These are phyloP conservation scores for Clonostachys byssicola DNA, from an alignment of 2,329 filamentous ascomycete species.

Conservation along the genomic window DNA sequence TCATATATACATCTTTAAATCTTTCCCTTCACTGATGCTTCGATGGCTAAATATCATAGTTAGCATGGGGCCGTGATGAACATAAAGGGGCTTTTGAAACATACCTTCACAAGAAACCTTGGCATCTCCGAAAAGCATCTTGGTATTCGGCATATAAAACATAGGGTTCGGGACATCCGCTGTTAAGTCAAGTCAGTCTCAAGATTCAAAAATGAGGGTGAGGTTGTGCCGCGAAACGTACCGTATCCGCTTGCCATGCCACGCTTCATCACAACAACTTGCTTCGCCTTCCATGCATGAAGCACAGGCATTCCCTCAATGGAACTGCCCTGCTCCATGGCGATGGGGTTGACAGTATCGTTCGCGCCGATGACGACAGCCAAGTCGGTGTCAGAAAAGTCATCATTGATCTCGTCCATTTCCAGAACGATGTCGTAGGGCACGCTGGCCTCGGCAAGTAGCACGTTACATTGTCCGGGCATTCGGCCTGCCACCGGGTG, in stretches of 20 bases:
- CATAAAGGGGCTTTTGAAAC: slow-evolving; percentile 14
- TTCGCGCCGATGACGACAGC: slow-evolving; percentile 89
- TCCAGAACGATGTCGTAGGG: slow-evolving; percentile 90
- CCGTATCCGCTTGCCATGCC: slow-evolving; percentile 86
- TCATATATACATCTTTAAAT: slow-evolving; percentile 8
- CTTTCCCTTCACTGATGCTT: slow-evolving; percentile 30
- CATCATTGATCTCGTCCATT: slow-evolving; percentile 96
- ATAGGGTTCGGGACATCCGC: slow-evolving; percentile 90
- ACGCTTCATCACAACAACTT: slow-evolving; percentile 90
- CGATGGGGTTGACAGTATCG: slow-evolving; percentile 89
- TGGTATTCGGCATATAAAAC: slow-evolving; percentile 87
- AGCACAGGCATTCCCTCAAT: slow-evolving; percentile 93
- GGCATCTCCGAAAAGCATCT: slow-evolving; percentile 91
- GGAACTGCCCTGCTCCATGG: slow-evolving; percentile 74
- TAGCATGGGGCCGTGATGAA: slow-evolving; percentile 6
- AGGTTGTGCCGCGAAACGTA: slow-evolving; percentile 29
- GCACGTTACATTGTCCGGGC: slow-evolving; percentile 90
- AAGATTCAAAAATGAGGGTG: background rate
- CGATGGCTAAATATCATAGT: slow-evolving; percentile 26
- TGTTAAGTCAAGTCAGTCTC: slow-evolving; percentile 17
- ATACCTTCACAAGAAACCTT: slow-evolving; percentile 76
- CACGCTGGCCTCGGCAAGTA: slow-evolving; percentile 82
- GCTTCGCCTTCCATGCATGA: slow-evolving; percentile 91
- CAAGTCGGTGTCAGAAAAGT: slow-evolving; percentile 80
- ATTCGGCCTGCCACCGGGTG: slow-evolving; percentile 88